A percentile compares a stretch with the other conserved stretches of the same genome.
phyloP scores from a whole-genome alignment of 2,329 filamentous ascomycete genomes.

The Cladosporium cucumerinum region DNA sequence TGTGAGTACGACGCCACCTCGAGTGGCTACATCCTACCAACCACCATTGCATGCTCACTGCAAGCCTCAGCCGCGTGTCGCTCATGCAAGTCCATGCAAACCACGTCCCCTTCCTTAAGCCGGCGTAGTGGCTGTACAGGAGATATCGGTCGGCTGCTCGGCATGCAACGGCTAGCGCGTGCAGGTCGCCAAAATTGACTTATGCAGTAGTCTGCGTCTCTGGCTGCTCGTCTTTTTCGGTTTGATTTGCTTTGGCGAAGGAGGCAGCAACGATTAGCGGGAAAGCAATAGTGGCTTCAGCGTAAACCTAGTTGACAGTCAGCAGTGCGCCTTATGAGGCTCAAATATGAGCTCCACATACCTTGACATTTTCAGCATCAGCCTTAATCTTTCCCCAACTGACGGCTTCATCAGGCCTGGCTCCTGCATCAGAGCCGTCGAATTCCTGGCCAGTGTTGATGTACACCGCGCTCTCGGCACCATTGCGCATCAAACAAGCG shows the following conservation, averaged over 20 bases:
- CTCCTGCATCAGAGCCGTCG: conserved; percentile 93
- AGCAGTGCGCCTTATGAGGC: not conserved
- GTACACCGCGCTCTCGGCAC: conserved; percentile 93
- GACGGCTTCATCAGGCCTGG: conserved; percentile 90
- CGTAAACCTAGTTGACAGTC: conserved; percentile 50
- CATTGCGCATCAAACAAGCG: conserved; percentile 95
- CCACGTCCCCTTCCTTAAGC: not conserved
- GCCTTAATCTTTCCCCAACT: conserved; percentile 98
- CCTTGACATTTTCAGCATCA: conserved; percentile 85
- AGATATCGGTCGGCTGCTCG: not conserved
- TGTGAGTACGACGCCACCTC: not conserved
- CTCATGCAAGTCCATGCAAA: conserved; percentile 8
- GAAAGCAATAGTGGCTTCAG: conserved; percentile 65
- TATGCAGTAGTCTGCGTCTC: not conserved
- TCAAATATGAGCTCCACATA: conserved; percentile 37
- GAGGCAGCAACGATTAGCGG: conserved; percentile 65
- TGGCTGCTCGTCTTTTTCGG: not conserved
- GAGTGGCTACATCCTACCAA: not conserved
- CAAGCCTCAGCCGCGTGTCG: conserved; percentile 14
- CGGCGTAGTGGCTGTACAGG: conserved; percentile 7
- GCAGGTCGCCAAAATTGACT: not conserved
- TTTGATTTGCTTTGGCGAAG: conserved; percentile 49
- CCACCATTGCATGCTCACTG: not conserved
- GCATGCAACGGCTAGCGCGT: not conserved
- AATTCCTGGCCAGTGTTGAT: conserved; percentile 98